These are phyloP conservation scores for Farysia itapuensis DNA, from an alignment of 1,284 basidiomycete species.

Conservation along the genomic window DNA sequence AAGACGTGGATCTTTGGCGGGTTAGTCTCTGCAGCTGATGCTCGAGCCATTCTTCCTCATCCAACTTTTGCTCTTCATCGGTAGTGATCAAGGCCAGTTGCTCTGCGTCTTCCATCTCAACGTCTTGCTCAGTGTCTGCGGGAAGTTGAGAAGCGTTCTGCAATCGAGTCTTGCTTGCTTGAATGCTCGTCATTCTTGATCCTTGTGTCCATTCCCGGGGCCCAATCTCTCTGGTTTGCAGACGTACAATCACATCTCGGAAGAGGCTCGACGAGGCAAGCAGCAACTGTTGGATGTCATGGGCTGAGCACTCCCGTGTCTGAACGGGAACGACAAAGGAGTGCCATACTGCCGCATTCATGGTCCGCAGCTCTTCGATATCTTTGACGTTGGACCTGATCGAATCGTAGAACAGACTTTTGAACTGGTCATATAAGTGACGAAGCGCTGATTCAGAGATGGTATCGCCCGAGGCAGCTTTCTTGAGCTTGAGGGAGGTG, in stretches of 20 bases:
- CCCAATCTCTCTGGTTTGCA: slow-evolving; percentile 39
- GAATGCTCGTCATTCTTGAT: slow-evolving; percentile 20
- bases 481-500: slow-evolving; percentile 7
- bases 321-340: slow-evolving; percentile 40
- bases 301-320: slow-evolving; percentile 17
- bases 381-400: slow-evolving; percentile 39
- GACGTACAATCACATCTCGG: slow-evolving; percentile 42
- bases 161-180: slow-evolving; percentile 21
- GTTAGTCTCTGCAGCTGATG: slow-evolving; percentile 10
- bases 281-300: slow-evolving; percentile 29
- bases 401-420: slow-evolving; percentile 48
- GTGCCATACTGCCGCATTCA: slow-evolving; percentile 47
- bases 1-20: slow-evolving; percentile 8
- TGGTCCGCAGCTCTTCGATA: slow-evolving; percentile 39
- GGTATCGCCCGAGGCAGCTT: slow-evolving; percentile 2
- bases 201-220: slow-evolving; percentile 45
- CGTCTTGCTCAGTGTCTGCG: not conserved
- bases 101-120: slow-evolving; percentile 2
- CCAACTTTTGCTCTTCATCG: slow-evolving; percentile 29
- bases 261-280: slow-evolving; percentile 26
- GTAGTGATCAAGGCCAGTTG: slow-evolving; percentile 14
- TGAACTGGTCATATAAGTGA: slow-evolving; percentile 25
- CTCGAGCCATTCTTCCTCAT: slow-evolving; percentile 33
- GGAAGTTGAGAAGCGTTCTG: not conserved
- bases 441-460: slow-evolving; percentile 7